Conservation (phyloP, 139 green algal species). For the Chlorella vulgaris region DNA sequence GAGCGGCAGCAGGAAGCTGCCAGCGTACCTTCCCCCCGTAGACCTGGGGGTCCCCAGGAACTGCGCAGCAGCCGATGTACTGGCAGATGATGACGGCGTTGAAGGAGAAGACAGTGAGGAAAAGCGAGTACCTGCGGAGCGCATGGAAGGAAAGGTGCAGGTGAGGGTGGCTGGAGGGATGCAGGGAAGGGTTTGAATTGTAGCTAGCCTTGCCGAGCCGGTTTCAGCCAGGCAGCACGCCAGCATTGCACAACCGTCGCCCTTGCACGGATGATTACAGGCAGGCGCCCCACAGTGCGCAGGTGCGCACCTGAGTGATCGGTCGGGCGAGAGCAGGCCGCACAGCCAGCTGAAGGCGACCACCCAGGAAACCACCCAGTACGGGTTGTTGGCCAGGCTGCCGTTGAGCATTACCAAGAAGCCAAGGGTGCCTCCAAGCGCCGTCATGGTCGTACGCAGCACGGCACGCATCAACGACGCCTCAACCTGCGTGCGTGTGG, state of each 20-base stretch:
- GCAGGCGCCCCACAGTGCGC: no score
- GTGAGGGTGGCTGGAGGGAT: no score
- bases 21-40: constrained; percentile 30
- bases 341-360: not conserved
- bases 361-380: not conserved
- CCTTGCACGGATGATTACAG: no score
- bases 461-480: constrained; percentile 17
- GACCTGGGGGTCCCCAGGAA: constrained; percentile 3
- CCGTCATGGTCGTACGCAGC: constrained; percentile 30
- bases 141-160: not conserved
- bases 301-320: constrained; percentile 5
- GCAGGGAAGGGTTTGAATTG: no score
- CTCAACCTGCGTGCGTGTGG: constrained; percentile 22
- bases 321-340: constrained; percentile 21
- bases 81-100: constrained; percentile 33
- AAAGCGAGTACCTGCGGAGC: constrained; percentile 25
- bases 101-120: constrained; percentile 24
- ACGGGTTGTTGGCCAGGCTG: constrained; percentile 19
- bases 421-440: not conserved
- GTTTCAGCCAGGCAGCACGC: no score
- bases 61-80: constrained; percentile 39
- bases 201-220: no score
- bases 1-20: no score
- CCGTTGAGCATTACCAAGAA: constrained; percentile 38
- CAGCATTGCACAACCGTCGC: not conserved